A percentile compares a stretch with the other conserved stretches of the same genome.
Conservation (phyloP, 1,284 basidiomycete genomes). For the Ganoderma leucocontextum region DNA sequence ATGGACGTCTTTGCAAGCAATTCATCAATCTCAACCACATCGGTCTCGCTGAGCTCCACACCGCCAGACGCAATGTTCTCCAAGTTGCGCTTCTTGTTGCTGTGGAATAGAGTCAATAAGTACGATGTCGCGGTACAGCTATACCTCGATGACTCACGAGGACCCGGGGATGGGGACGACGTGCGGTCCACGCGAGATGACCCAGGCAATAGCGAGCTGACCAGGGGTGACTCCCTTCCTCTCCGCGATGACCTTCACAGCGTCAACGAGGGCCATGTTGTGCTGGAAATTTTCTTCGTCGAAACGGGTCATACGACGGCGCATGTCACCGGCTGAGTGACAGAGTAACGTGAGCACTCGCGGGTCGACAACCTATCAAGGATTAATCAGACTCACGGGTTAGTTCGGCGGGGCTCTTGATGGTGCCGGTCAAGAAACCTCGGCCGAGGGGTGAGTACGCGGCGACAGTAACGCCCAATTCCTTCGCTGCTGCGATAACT, state of each 20-base stretch:
- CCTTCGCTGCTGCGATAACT: constrained; percentile 49
- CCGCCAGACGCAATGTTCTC: constrained; percentile 56
- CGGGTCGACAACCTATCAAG: neutral
- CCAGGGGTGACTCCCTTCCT: constrained; percentile 60
- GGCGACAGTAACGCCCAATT: constrained; percentile 58
- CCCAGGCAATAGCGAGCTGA: constrained; percentile 72
- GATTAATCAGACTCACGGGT: constrained; percentile 28
- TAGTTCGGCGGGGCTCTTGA: constrained; percentile 58
- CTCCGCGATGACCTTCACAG: constrained; percentile 52
- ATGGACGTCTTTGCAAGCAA: constrained; percentile 39
- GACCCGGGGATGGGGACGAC: constrained; percentile 66
- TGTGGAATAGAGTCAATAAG: constrained; percentile 18
- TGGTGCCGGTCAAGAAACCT: constrained; percentile 63
- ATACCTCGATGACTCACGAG: constrained; percentile 43
- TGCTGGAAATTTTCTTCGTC: constrained; percentile 39
- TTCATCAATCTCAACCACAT: constrained; percentile 47
- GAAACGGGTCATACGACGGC: constrained; percentile 47
- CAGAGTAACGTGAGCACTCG: neutral
- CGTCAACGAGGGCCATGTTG: constrained; percentile 60
- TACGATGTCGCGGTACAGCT: too few species aligned
- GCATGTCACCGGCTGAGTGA: constrained; percentile 44
- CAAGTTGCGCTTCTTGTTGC: constrained; percentile 47
- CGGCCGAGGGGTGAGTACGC: constrained; percentile 67
- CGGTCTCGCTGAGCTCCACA: constrained; percentile 50
- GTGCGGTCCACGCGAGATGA: constrained; percentile 54